Conservation (phyloP, 176 grass and related monocot species). For the Triticum dicoccoides region DNA sequence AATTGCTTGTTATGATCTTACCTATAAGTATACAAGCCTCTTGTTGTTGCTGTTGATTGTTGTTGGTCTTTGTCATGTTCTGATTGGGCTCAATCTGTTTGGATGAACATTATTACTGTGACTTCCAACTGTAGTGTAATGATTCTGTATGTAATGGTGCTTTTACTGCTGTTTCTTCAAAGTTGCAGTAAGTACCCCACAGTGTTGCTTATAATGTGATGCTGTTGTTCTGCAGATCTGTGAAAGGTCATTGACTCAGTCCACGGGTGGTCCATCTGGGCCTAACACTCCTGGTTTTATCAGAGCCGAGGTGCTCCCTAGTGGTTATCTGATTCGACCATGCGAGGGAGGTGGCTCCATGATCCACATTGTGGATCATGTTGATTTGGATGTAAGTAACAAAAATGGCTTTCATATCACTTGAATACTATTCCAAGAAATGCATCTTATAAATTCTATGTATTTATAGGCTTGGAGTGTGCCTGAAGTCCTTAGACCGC, state of each 20-base stretch:
- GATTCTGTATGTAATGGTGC: not conserved
- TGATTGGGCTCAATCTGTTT: not conserved
- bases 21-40: not conserved
- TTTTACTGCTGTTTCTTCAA: not conserved
- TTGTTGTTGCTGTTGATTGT: slow-evolving; percentile 1
- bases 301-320: slow-evolving; percentile 90
- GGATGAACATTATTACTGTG: not conserved
- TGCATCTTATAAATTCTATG: not conserved
- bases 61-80: slow-evolving; percentile 8
- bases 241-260: slow-evolving; percentile 91
- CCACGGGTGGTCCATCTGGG: slow-evolving; percentile 83
- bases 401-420: not conserved
- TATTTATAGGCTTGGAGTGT: slow-evolving; percentile 75
- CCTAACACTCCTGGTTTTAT: slow-evolving; percentile 71
- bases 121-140: not conserved
- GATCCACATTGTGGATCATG: slow-evolving; percentile 99
- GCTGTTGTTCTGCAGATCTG: slow-evolving; percentile 64
- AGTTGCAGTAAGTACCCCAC: not conserved
- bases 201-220: not conserved
- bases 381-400: slow-evolving; percentile 90
- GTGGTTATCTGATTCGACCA: slow-evolving; percentile 94
- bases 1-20: not conserved
- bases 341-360: slow-evolving; percentile 98
- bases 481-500: slow-evolving; percentile 81
- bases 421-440: not conserved